Evolutionary conservation across 1,284 basidiomycete species (phyloP).

Genomic region (Puccinia novopanici): DNA sequence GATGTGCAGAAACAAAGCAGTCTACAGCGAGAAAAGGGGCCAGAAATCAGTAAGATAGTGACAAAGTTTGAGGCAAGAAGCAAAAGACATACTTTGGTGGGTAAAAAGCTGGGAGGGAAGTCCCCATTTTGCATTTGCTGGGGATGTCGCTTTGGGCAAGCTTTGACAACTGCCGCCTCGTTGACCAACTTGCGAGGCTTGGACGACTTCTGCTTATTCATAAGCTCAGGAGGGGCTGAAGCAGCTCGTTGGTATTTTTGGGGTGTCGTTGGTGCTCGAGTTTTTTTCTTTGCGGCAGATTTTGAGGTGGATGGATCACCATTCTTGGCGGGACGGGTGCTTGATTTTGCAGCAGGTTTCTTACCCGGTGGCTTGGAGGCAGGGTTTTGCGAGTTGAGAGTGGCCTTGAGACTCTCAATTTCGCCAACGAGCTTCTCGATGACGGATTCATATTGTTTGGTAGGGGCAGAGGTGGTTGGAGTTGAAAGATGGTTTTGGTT

Average conservation of each 20-base stretch:
- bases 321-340: no score
- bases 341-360: no score
- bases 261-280: no score
- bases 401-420: no score
- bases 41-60: neutral
- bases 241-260: neutral
- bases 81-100: conserved; percentile 26
- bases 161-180: neutral
- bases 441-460: no score
- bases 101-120: neutral
- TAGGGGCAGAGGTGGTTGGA: no score
- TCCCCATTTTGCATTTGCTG: conserved; percentile 20
- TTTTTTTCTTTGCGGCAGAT: no score
- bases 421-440: no score
- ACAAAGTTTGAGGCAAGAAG: neutral
- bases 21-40: neutral
- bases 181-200: neutral
- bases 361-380: no score
- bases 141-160: conserved; percentile 7
- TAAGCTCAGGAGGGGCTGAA: conserved; percentile 26
- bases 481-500: no score
- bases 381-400: no score
- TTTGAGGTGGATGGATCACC: no score
- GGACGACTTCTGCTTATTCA: neutral
- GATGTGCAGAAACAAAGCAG: conserved; percentile 44